These are phyloP conservation scores for Scheffersomyces titani DNA, from an alignment of 1,139 yeast genomes.

Conservation along the genomic window DNA sequence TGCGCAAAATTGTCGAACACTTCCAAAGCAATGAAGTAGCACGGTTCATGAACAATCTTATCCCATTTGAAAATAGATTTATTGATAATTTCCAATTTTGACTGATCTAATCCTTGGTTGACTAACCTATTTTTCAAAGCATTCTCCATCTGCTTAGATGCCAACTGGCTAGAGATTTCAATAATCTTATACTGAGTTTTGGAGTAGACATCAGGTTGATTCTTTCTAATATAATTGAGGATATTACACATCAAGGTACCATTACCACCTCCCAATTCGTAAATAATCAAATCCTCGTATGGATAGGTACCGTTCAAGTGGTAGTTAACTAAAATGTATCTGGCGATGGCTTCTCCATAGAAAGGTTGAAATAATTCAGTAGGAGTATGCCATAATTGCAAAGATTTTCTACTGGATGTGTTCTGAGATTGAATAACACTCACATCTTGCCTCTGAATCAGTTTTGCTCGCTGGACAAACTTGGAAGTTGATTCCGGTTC, in stretches of 20 bases:
- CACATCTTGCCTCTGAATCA: conserved; percentile 30
- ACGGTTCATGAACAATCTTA: conserved; percentile 61
- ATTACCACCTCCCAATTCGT: conserved; percentile 91
- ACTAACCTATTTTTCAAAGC: conserved; percentile 37
- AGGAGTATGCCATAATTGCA: conserved; percentile 90
- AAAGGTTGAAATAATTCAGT: conserved; percentile 81
- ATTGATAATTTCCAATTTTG: conserved; percentile 65
- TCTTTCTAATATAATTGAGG: conserved; percentile 61
- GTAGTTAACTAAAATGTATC: conserved; percentile 70
- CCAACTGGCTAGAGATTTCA: conserved; percentile 72
- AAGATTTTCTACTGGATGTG: conserved; percentile 25
- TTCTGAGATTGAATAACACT: neutral
- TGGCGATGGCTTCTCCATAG: conserved; percentile 83
- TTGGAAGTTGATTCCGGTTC: conserved; percentile 7
- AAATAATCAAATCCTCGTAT: conserved; percentile 64
- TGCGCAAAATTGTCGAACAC: conserved; percentile 87
- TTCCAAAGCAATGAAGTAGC: conserved; percentile 79
- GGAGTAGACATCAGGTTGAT: conserved; percentile 71
- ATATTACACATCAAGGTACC: conserved; percentile 83
- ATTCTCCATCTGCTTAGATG: conserved; percentile 55
- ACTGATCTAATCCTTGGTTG: conserved; percentile 42
- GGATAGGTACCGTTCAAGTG: conserved; percentile 63
- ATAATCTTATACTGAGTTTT: conserved; percentile 72
- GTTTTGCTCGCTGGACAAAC: conserved; percentile 37
- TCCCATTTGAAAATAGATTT: conserved; percentile 80